Evolutionary conservation across 495 filamentous ascomycete species (phyloP).

Genomic region (Podospora bellae-mahoneyi): DNA sequence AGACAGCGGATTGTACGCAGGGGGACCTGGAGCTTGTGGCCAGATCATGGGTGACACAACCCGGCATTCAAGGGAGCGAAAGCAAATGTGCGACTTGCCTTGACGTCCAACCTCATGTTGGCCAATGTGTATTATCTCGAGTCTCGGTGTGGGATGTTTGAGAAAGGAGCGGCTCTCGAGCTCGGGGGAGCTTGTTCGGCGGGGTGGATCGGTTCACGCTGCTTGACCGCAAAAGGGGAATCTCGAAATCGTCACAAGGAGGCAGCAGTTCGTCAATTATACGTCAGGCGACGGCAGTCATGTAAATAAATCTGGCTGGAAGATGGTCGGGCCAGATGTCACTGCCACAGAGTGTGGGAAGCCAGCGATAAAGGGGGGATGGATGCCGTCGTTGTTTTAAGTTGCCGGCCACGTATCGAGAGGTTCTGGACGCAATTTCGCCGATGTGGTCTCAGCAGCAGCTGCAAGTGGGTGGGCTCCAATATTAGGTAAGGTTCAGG

Average conservation of each 20-base stretch:
- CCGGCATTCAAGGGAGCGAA: conserved; percentile 1
- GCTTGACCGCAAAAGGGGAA: conserved; percentile 19
- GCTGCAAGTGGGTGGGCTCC: conserved; percentile 21
- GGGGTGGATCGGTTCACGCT: conserved; percentile 13
- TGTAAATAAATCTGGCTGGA: conserved; percentile 3
- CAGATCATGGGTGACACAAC: conserved; percentile 20
- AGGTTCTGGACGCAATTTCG: conserved; percentile 33
- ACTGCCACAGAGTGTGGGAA: background rate
- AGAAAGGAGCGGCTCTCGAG: conserved; percentile 4
- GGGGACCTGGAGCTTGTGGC: conserved; percentile 17
- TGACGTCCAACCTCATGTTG: conserved; percentile 87
- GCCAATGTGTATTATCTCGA: conserved; percentile 14
- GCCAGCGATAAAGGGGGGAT: background rate
- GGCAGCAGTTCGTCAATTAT: conserved; percentile 7
- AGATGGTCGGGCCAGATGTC: conserved; percentile 1
- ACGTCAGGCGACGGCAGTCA: background rate
- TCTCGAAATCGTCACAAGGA: conserved; percentile 9
- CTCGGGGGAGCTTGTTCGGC: conserved; percentile 29
- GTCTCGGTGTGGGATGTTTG: background rate
- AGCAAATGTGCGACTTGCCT: conserved; percentile 57
- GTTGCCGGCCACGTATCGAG: conserved; percentile 34
- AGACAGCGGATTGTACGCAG: conserved; percentile 7
- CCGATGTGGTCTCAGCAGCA: conserved; percentile 32
- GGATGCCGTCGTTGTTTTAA: conserved; percentile 19
- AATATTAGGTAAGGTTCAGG: conserved; percentile 27